These are phyloP conservation scores for Kwoniella pini DNA, from an alignment of 768 basidiomycete species.

Conservation along the genomic window DNA sequence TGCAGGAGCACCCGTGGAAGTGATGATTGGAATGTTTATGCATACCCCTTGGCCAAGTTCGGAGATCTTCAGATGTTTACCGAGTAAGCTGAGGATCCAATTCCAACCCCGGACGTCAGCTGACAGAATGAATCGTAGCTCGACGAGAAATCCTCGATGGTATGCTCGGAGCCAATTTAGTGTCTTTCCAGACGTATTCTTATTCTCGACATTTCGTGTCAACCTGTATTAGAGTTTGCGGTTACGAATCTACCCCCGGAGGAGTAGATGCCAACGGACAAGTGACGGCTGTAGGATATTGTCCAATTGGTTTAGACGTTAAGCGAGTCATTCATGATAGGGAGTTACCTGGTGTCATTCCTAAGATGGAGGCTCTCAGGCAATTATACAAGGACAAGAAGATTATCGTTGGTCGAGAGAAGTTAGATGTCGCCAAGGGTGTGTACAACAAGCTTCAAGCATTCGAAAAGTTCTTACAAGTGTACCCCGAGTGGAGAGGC, in stretches of 20 bases:
- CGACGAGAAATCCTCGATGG: constrained; percentile 94
- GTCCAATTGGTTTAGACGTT: constrained; percentile 94
- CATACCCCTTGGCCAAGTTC: constrained; percentile 98
- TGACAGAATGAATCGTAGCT: constrained; percentile 56
- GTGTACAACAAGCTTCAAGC: constrained; percentile 95
- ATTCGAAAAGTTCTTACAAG: constrained; percentile 88
- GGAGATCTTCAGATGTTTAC: constrained; percentile 91
- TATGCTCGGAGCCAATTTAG: constrained; percentile 94
- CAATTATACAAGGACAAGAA: constrained; percentile 92
- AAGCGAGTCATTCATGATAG: constrained; percentile 81
- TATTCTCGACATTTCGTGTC: constrained; percentile 93
- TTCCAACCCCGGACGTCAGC: not conserved
- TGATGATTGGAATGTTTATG: constrained; percentile 84
- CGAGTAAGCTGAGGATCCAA: constrained; percentile 76
- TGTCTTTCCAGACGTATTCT: constrained; percentile 94
- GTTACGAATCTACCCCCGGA: constrained; percentile 74
- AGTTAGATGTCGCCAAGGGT: constrained; percentile 97
- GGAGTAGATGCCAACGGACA: constrained; percentile 85
- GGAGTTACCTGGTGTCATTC: constrained; percentile 74
- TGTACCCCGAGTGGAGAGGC: constrained; percentile 94
- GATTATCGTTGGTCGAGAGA: constrained; percentile 96
- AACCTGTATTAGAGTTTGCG: constrained; percentile 92
- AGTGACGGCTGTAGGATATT: constrained; percentile 77
- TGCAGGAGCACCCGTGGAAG: constrained; percentile 60
- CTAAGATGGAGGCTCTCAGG: constrained; percentile 83